Evolutionary conservation across 192 early-diverging fungal species (phyloP).

Genomic region (Bifiguratus adelaidae): DNA sequence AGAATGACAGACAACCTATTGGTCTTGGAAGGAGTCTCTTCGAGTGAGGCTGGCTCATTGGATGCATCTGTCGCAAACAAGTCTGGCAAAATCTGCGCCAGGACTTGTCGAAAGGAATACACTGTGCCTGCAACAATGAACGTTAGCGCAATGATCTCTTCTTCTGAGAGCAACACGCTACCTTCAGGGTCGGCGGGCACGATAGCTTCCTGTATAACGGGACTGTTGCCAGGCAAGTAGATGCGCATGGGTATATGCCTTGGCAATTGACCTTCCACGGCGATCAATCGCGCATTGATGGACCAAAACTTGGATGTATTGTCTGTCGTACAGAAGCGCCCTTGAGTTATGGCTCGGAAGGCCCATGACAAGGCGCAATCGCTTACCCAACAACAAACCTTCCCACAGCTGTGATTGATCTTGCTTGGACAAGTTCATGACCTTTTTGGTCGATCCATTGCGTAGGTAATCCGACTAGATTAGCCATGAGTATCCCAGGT

Average conservation of each 20-base stretch:
- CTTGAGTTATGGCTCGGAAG: constrained; percentile 1
- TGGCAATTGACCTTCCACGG: constrained; percentile 26
- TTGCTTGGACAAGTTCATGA: constrained; percentile 76
- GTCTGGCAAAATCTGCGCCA: constrained; percentile 34
- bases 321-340: background rate
- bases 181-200: constrained; percentile 35
- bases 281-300: constrained; percentile 45
- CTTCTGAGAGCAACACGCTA: constrained; percentile 12
- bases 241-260: constrained; percentile 46
- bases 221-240: constrained; percentile 42
- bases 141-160: constrained; percentile 10
- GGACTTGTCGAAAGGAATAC: constrained; percentile 27
- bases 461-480: constrained; percentile 71
- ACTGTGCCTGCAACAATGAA: constrained; percentile 10
- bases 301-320: constrained; percentile 35
- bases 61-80: constrained; percentile 24
- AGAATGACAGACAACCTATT: no score
- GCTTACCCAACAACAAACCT: constrained; percentile 45
- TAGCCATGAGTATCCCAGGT: background rate
- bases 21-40: no score
- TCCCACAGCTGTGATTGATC: constrained; percentile 79
- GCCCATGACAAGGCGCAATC: background rate
- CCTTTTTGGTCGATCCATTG: constrained; percentile 69
- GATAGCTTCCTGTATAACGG: constrained; percentile 51
- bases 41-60: constrained; percentile 23